A percentile compares a stretch with the other conserved stretches of the same genome.
Evolutionary conservation across 169 alveolate species (phyloP).

Genomic region (Plasmodium ovale): DNA sequence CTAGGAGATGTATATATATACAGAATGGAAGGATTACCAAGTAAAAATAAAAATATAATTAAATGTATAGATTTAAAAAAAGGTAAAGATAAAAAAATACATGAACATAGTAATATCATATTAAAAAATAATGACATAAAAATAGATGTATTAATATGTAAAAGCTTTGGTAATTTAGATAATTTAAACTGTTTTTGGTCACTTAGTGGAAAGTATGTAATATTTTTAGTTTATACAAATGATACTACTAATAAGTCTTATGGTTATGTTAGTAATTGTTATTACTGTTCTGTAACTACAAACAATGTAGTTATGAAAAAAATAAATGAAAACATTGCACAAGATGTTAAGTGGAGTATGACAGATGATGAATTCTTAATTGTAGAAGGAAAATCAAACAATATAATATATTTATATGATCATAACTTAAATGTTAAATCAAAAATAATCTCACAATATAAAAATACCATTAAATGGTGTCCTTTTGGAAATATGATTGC

Average conservation of each 20-base stretch:
- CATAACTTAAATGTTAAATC: slow-evolving; percentile 68
- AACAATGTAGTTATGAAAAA: slow-evolving; percentile 48
- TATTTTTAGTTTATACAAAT: slow-evolving; percentile 31
- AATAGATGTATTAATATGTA: background rate
- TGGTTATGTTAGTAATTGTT: slow-evolving; percentile 67
- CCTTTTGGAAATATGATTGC: slow-evolving; percentile 85
- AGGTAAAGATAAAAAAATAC: background rate
- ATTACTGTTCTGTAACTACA: slow-evolving; percentile 17
- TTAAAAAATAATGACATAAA: background rate
- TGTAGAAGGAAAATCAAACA: slow-evolving; percentile 85
- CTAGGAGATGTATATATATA: slow-evolving; percentile 50
- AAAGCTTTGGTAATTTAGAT: slow-evolving; percentile 27
- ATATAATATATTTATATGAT: slow-evolving; percentile 79
- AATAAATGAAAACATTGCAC: slow-evolving; percentile 79
- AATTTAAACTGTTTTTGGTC: slow-evolving; percentile 32
- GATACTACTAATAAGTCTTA: slow-evolving; percentile 50
- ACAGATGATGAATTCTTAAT: slow-evolving; percentile 79
- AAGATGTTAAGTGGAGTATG: slow-evolving; percentile 85
- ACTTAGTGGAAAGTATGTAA: slow-evolving; percentile 16
- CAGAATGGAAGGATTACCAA: slow-evolving; percentile 17
- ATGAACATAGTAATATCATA: background rate
- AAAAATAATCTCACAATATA: slow-evolving; percentile 79
- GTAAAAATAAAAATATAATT: background rate
- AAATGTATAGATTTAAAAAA: background rate
- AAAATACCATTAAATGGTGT: slow-evolving; percentile 86